Conservation (phyloP, 148 eudicot genomes). For the Suaeda aralocaspica region DNA sequence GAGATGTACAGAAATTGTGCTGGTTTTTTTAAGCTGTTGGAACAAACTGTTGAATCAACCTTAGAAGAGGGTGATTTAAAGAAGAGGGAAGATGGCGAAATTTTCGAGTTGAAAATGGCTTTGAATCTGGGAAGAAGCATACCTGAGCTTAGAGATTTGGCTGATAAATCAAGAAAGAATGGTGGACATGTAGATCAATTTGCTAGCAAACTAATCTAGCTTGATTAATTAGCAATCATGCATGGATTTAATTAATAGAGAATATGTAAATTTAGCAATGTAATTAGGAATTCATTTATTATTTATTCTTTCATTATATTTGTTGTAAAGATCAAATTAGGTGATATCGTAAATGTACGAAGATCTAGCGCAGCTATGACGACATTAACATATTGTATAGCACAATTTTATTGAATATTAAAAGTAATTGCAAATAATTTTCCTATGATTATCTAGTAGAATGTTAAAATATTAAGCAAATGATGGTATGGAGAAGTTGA, state of each 20-base stretch:
- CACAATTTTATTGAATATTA: too few species aligned
- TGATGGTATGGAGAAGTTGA: too few species aligned
- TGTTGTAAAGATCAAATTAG: neutral
- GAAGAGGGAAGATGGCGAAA: slow-evolving; percentile 50
- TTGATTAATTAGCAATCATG: neutral
- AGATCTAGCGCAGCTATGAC: too few species aligned
- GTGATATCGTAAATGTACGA: neutral
- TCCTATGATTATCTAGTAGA: too few species aligned
- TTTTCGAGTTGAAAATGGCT: slow-evolving; percentile 55
- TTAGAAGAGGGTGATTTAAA: slow-evolving; percentile 28
- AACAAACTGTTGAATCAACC: slow-evolving; percentile 32
- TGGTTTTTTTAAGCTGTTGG: slow-evolving; percentile 47
- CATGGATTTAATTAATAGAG: too few species aligned
- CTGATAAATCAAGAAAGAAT: slow-evolving; percentile 28
- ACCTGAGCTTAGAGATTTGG: slow-evolving; percentile 48
- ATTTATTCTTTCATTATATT: slow-evolving; percentile 7
- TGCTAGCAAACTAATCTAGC: slow-evolving; percentile 61
- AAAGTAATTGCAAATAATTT: too few species aligned
- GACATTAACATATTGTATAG: too few species aligned
- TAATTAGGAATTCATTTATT: neutral
- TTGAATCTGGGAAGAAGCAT: slow-evolving; percentile 58
- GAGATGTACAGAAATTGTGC: slow-evolving; percentile 76
- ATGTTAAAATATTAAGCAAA: too few species aligned
- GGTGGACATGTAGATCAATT: slow-evolving; percentile 38
- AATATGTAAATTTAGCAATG: too few species aligned